These are phyloP conservation scores for Amanita jacksonii DNA, from an alignment of 768 basidiomycete genomes.

Conservation along the genomic window DNA sequence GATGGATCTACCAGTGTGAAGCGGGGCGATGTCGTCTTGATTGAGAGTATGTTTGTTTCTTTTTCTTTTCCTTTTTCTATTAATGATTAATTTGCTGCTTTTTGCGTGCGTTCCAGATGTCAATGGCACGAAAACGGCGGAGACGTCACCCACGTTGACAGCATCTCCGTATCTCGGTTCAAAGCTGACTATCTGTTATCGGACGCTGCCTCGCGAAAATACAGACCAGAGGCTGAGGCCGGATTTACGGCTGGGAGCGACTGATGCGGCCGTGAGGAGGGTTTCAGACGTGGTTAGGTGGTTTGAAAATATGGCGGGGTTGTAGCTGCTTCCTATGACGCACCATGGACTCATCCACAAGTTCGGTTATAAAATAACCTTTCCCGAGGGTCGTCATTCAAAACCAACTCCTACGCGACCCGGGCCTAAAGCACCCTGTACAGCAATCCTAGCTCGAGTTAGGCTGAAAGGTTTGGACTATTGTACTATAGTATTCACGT, in stretches of 20 bases:
- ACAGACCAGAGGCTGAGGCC: conserved; percentile 57
- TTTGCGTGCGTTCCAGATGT: conserved; percentile 41
- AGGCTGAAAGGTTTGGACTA: too few relatives aligned
- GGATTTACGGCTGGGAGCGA: conserved; percentile 61
- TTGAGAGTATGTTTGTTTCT: conserved; percentile 46
- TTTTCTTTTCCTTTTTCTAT: neutral
- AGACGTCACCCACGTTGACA: conserved; percentile 39
- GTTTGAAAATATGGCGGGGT: conserved; percentile 69
- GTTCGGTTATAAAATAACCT: too few relatives aligned
- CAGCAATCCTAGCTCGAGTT: too few relatives aligned
- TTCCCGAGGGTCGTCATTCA: too few relatives aligned
- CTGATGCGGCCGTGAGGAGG: conserved; percentile 58
- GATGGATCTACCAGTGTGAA: conserved; percentile 29
- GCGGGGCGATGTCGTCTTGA: conserved; percentile 61
- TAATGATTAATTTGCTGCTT: too few relatives aligned
- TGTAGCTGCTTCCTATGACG: too few relatives aligned
- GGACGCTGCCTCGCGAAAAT: conserved; percentile 58
- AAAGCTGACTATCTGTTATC: conserved; percentile 60
- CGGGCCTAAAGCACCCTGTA: too few relatives aligned
- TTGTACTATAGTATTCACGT: too few relatives aligned
- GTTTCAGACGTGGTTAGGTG: conserved; percentile 58
- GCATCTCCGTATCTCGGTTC: conserved; percentile 65
- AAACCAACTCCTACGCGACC: too few relatives aligned
- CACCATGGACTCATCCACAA: too few relatives aligned
- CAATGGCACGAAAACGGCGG: conserved; percentile 33